Evolutionary conservation across 1,139 yeast genomes (phyloP).

Genomic region (Keqinozyma sinolaborantium): DNA sequence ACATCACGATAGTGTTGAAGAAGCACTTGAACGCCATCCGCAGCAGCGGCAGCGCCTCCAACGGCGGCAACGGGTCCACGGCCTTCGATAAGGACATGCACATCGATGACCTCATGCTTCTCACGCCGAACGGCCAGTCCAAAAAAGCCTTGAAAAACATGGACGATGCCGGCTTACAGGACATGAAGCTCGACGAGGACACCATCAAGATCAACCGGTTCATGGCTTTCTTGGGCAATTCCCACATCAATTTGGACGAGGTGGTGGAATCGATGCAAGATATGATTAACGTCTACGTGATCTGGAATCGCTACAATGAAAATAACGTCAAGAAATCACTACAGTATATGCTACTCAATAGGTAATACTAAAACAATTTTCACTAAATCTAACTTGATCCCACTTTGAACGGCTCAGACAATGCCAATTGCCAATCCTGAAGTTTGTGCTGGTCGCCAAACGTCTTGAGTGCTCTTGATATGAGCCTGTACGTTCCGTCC

Average conservation of each 20-base stretch:
- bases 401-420: no score
- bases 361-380: no score
- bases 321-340: slow-evolving; percentile 36
- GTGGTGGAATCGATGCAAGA: slow-evolving; percentile 83
- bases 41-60: slow-evolving; percentile 9
- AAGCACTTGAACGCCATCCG: slow-evolving; percentile 15
- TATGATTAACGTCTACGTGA: slow-evolving; percentile 69
- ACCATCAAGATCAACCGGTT: slow-evolving; percentile 48
- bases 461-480: no score
- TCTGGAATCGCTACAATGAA: slow-evolving; percentile 86
- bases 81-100: slow-evolving; percentile 19
- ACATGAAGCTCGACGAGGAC: slow-evolving; percentile 33
- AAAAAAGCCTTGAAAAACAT: slow-evolving; percentile 2
- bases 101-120: slow-evolving; percentile 37
- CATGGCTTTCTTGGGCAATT: slow-evolving; percentile 64
- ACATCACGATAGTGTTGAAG: slow-evolving; percentile 63
- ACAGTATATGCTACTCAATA: slow-evolving; percentile 37
- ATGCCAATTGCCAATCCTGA: no score
- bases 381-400: no score
- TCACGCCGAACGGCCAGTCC: slow-evolving; percentile 13
- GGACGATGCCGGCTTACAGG: slow-evolving; percentile 20
- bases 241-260: slow-evolving; percentile 73
- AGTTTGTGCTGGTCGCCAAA: no score
- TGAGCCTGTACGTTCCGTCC: no score
- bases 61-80: slow-evolving; percentile 2